Percentiles rank a stretch among this genome's conserved stretches.
Conservation (phyloP, 2,329 filamentous ascomycete species). For the Nigrospora oryzae region DNA sequence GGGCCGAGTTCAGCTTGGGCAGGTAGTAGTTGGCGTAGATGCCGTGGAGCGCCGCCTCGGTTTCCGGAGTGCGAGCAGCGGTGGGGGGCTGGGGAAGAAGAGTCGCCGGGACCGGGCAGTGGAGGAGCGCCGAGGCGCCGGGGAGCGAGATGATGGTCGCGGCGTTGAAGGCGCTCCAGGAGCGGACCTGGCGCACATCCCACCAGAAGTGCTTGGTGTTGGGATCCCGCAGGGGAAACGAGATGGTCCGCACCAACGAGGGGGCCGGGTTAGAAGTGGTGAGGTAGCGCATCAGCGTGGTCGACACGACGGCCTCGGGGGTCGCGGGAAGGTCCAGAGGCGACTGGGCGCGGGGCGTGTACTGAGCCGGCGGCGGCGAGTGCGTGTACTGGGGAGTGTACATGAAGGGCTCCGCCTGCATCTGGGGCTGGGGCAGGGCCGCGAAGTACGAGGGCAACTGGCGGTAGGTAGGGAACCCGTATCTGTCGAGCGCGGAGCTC, state of each 20-base stretch:
- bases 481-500: slow-evolving; percentile 55
- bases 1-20: slow-evolving; percentile 77
- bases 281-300: slow-evolving; percentile 70
- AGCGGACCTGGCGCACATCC: slow-evolving; percentile 81
- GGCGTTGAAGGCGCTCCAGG: slow-evolving; percentile 75
- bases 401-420: slow-evolving; percentile 34
- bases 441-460: slow-evolving; percentile 54
- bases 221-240: slow-evolving; percentile 57
- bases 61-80: slow-evolving; percentile 64
- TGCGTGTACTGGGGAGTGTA: slow-evolving; percentile 19
- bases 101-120: slow-evolving; percentile 54
- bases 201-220: slow-evolving; percentile 87
- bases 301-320: slow-evolving; percentile 43
- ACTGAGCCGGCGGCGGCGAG: slow-evolving; percentile 14
- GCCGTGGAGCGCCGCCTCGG: slow-evolving; percentile 64
- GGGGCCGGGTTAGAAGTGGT: slow-evolving; percentile 74
- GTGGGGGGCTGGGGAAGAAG: slow-evolving; percentile 52
- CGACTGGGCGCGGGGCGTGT: slow-evolving; percentile 33
- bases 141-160: slow-evolving; percentile 64
- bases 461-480: slow-evolving; percentile 78
- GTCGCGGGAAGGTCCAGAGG: slow-evolving; percentile 27
- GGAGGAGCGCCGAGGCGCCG: slow-evolving; percentile 63
- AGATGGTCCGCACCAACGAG: slow-evolving; percentile 71
- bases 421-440: slow-evolving; percentile 16
- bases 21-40: slow-evolving; percentile 74